Percentiles rank a stretch among this genome's conserved stretches.
Evolutionary conservation across 352 stramenopile genomes (phyloP).

Genomic region (Phytophthora pini): DNA sequence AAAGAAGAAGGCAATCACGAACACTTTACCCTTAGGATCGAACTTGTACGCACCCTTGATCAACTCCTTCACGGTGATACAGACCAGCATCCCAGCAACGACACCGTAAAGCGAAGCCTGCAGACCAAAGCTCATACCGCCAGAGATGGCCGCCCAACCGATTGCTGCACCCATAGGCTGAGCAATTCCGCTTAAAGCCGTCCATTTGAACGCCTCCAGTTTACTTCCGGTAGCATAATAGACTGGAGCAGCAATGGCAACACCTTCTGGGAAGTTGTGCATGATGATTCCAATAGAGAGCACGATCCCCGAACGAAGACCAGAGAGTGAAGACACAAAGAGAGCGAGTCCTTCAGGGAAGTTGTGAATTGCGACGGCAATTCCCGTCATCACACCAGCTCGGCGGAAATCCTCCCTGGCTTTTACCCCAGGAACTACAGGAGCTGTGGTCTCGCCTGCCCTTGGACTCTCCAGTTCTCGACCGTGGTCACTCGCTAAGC

Average conservation of each 20-base stretch:
- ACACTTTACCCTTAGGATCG: slow-evolving; percentile 85
- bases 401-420: slow-evolving; percentile 65
- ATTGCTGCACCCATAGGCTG: no score
- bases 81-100: slow-evolving; percentile 93
- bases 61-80: slow-evolving; percentile 92
- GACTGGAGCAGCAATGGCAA: slow-evolving; percentile 95
- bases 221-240: slow-evolving; percentile 96
- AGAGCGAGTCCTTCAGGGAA: slow-evolving; percentile 97
- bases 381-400: slow-evolving; percentile 93
- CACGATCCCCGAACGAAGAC: slow-evolving; percentile 89
- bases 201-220: slow-evolving; percentile 93
- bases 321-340: slow-evolving; percentile 94
- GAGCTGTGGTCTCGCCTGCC: slow-evolving; percentile 1
- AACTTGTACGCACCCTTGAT: slow-evolving; percentile 76
- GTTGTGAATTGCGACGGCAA: slow-evolving; percentile 97
- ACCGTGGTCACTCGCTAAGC: neutral
- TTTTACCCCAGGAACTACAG: slow-evolving; percentile 12
- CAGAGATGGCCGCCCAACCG: no score
- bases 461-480: neutral
- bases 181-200: slow-evolving; percentile 68
- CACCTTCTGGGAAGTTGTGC: slow-evolving; percentile 97
- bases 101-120: slow-evolving; percentile 74
- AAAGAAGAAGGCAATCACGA: slow-evolving; percentile 85
- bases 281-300: slow-evolving; percentile 96
- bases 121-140: neutral